Evolutionary conservation across 2,329 filamentous ascomycete species (phyloP), one percentile per base, ranked within the genome.

Genomic region (Beauveria sp.): DNA sequence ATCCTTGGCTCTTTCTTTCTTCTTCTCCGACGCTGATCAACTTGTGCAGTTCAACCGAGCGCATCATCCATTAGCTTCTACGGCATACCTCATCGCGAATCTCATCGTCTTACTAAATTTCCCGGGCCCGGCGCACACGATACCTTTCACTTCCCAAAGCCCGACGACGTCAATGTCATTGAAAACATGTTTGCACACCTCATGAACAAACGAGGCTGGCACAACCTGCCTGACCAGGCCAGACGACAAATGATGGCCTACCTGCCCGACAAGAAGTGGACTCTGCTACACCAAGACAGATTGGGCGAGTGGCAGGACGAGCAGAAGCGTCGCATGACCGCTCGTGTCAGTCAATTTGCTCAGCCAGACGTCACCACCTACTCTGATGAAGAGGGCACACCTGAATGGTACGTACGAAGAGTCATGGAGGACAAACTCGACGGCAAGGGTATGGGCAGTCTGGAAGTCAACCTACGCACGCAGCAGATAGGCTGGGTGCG

Each of bases 401-500:
- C 95, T 3, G 93, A 98, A 76, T 99, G 93, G 93, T 99, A 96
- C 73, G 93, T 99, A 58, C 89, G 91, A 72, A 93, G 91, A 73
- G 90, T 98, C 63, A 91, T 98, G 90, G 93, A 98, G 73, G 96
- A 97, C 74, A 90, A 86, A 64, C 91, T 98, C 66, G 91, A 93
- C 59, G 84, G 88, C 66, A 97, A 98, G 78, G 90, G 96, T 64
- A 81, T 99, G 65, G 91, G 91, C 65, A 96, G 91, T 78, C 78
- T 99, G 71, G 91, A 95, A 71, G 96, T 99, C 77, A 97, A 93
- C 73, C 76, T 99, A 68, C 83, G 95, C 70, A 98, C 95, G 45
- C 95, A 99, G 73, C 95, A 96, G 62, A 98, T 99, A 69, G 93
- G 89, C 68, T 99, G 95, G 95, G 95, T 99, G 59, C 93, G 90